Conservation (phyloP, 345 rosid genomes). For the Kernera saxatilis region DNA sequence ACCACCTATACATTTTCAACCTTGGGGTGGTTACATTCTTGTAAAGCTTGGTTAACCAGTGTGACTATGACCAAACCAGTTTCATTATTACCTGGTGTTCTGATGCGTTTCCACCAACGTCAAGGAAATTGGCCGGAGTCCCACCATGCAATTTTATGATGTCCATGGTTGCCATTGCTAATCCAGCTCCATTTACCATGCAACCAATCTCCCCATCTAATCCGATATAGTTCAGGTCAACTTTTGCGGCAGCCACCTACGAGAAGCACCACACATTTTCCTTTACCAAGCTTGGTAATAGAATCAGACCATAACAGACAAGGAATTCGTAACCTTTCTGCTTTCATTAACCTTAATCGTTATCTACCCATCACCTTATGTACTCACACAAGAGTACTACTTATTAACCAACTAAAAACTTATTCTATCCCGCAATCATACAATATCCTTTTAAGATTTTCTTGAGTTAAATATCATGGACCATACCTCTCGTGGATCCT, state of each 20-base stretch:
- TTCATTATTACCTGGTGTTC: constrained; percentile 63
- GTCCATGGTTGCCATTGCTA: constrained; percentile 99
- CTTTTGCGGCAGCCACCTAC: constrained; percentile 92
- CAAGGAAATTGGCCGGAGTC: constrained; percentile 98
- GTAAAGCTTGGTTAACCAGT: too few relatives aligned
- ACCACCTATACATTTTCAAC: too few relatives aligned
- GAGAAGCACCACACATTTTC: constrained; percentile 8
- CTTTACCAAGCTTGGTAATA: not conserved
- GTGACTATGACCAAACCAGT: not conserved
- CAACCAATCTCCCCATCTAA: constrained; percentile 99
- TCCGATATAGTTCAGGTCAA: constrained; percentile 96
- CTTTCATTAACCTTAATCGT: not conserved
- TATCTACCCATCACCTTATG: not conserved
- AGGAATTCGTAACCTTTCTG: not conserved
- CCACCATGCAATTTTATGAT: constrained; percentile 97
- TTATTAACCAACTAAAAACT: not conserved
- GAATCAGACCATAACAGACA: not conserved
- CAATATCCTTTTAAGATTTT: not conserved
- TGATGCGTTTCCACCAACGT: constrained; percentile 98
- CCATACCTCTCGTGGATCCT: constrained; percentile 94
- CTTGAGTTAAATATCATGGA: not conserved
- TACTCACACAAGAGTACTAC: not conserved
- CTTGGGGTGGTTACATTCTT: too few relatives aligned
- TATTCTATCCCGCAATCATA: not conserved
- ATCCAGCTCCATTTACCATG: constrained; percentile 99